Evolutionary conservation across 78 protist species (phyloP), one percentile per base, ranked within the genome.

Genomic region (Isochrysis galbana): DNA sequence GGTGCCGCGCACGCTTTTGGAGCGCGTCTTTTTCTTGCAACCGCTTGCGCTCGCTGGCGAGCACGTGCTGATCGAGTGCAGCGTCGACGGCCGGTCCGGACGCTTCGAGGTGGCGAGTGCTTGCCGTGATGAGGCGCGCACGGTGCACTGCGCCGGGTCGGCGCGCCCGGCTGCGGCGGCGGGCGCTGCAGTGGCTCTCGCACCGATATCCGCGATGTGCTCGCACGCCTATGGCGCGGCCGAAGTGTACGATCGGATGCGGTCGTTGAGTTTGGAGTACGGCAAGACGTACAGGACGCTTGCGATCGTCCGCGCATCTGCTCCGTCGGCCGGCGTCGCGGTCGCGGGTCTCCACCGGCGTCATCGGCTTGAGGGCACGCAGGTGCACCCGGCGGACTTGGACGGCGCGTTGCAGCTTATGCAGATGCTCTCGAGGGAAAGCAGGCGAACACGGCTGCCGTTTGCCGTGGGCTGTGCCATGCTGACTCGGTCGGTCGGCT

Each of bases 351-450:
- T 67, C 38, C 74, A 26, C 74, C 4, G 14, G 36, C 74, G 32
- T n/a, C 4, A 3, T 11, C 3, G 17, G 74, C 74, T 67, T 23
- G 5, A 3, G 5, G 74, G 74, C 74, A 26, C 74, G 74, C 74
- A 26, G 36, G 32, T 67, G 36, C 74, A 67, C 74, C 74, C 74
- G 74, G 74, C 74, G 32, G 74, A 67, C 36, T 11, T 67, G 32
- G 74, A 67, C 74, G 74, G 74, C 74, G 74, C 36, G 36, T 26
- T 67, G 74, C 74, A 67, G 74, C 74, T 67, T n/a, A 67, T n/a
- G 36, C 36, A 11, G 74, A 23, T 67, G 74, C 32, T 67, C 74
- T 67, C 36, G 74, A 11, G 38, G 38, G 11, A 11, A 10, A 2
- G 7, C 17, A n/a, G 36, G 32, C 4, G 36, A 10, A 26, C 74